Base-by-base conservation (phyloP, 768 basidiomycete genomes). In the Clitopilus passeckerianus region DNA sequence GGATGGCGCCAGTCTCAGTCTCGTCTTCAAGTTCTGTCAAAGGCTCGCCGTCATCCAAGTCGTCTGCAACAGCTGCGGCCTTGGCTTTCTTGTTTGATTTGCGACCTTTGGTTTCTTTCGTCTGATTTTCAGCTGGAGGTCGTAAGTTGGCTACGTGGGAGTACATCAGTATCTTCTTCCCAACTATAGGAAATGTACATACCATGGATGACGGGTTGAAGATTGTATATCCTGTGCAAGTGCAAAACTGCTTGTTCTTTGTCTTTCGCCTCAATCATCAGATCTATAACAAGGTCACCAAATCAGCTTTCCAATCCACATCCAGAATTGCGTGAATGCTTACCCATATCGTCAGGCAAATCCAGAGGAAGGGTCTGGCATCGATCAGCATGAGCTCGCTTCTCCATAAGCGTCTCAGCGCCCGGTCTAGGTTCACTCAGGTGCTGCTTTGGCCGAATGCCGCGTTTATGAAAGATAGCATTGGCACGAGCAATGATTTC, bases 221-320 rank as follows among this genome's bases (percentile, higher is more conserved):
- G 70, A 52, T 75, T 77, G 65, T 97, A 96, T 30, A 90, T 86
- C 59, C 93, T 71, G 68, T 92, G 86, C 50, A 96, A 67, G 61
- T 95, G 86, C 59, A 97, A 80, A 5, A 97, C 94, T 1, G 94
- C 95, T 68, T 95, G 95, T 70, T 96, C 95, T 74, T 95, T 91
- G 71, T 91, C 91, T 70, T 94, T 93, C 2, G 92, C 92, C 68
- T 95, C 93, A 60, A 95, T 93, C 93, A 95, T 94, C 63, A 95
- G 67, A 74, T 95, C 93, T 79, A 66, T 41, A 2, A 34, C 20
- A 15, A 34, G 37, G 63, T 66, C 43, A 60, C 61, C 62, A 53
- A n/a, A n/a, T n/a, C n/a, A n/a, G n/a, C n/a, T n/a, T n/a, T n/a
- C n/a, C n/a, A n/a, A n/a, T n/a, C n/a, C n/a, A n/a, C n/a, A n/a